A percentile compares a stretch with the other conserved stretches of the same genome.
Evolutionary conservation across 2,329 filamentous ascomycete species (phyloP).

Genomic region (Stachybotrys echinatus): DNA sequence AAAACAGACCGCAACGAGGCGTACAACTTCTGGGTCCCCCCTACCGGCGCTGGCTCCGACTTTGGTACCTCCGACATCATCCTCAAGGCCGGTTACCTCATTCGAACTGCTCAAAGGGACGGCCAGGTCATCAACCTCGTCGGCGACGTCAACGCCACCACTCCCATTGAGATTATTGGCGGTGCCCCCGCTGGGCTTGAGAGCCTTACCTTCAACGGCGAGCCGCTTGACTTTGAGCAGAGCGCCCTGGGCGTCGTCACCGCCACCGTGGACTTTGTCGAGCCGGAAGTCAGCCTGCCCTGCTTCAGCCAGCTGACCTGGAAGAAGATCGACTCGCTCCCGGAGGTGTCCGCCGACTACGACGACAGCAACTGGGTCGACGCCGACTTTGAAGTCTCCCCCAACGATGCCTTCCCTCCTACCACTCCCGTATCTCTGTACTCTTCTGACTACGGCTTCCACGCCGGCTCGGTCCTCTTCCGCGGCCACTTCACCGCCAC

Average conservation of each 20-base stretch:
- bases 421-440: conserved; percentile 61
- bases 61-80: conserved; percentile 14
- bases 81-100: conserved; percentile 15
- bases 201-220: conserved; percentile 11
- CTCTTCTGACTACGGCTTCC: conserved; percentile 64
- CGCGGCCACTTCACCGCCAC: conserved; percentile 59
- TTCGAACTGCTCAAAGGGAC: conserved; percentile 9
- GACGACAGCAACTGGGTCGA: conserved; percentile 38
- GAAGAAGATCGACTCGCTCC: conserved; percentile 13
- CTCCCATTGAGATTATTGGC: conserved; percentile 14
- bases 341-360: conserved; percentile 12
- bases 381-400: conserved; percentile 26
- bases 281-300: conserved; percentile 8
- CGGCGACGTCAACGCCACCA: conserved; percentile 13
- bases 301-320: conserved; percentile 13
- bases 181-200: conserved; percentile 10
- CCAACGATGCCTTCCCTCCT: conserved; percentile 20
- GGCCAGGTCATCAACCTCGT: conserved; percentile 14
- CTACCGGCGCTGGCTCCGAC: conserved; percentile 4
- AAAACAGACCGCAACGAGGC: conserved; percentile 14
- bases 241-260: conserved; percentile 10
- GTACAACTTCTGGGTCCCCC: conserved; percentile 17
- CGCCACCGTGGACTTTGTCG: conserved; percentile 9
- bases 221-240: conserved; percentile 9
- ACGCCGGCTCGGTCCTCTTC: conserved; percentile 60